phyloP scores from a whole-genome alignment of 305 asterid species.

The Solanum hybrid region DNA sequence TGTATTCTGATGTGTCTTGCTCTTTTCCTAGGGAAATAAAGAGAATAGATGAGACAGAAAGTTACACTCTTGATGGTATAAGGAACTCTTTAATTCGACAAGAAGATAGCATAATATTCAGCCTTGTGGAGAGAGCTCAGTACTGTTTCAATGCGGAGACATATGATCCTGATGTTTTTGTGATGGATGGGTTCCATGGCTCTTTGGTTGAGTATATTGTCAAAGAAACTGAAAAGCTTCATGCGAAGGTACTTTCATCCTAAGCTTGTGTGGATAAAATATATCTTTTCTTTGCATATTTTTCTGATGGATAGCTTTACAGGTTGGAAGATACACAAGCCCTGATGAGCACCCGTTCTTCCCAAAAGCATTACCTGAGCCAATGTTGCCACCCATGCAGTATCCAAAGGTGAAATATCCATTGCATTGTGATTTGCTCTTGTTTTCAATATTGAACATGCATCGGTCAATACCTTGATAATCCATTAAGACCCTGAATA shows the following conservation, averaged over 20 bases:
- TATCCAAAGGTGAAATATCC: constrained; percentile 55
- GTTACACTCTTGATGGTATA: constrained; percentile 70
- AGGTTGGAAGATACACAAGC: constrained; percentile 84
- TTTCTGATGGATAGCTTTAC: constrained; percentile 6
- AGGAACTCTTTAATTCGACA: constrained; percentile 67
- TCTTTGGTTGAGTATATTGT: constrained; percentile 77
- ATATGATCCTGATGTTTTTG: constrained; percentile 51
- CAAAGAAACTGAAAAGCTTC: constrained; percentile 86
- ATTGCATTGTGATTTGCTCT: neutral
- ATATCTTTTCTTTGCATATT: neutral
- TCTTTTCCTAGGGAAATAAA: constrained; percentile 23
- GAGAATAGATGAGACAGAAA: constrained; percentile 60
- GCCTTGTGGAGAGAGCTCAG: constrained; percentile 85
- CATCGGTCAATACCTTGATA: neutral
- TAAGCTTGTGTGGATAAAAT: neutral
- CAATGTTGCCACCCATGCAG: constrained; percentile 70
- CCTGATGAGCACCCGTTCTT: constrained; percentile 97
- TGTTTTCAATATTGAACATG: neutral
- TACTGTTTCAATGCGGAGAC: constrained; percentile 55
- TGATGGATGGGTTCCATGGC: constrained; percentile 54
- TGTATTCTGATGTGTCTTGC: constrained; percentile 12
- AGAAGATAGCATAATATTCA: constrained; percentile 83
- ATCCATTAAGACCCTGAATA: neutral
- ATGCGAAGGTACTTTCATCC: constrained; percentile 41
- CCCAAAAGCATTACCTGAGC: constrained; percentile 50